Evolutionary conservation across 257 asterid genomes (phyloP).

Genomic region (Buddleja alternifolia): DNA sequence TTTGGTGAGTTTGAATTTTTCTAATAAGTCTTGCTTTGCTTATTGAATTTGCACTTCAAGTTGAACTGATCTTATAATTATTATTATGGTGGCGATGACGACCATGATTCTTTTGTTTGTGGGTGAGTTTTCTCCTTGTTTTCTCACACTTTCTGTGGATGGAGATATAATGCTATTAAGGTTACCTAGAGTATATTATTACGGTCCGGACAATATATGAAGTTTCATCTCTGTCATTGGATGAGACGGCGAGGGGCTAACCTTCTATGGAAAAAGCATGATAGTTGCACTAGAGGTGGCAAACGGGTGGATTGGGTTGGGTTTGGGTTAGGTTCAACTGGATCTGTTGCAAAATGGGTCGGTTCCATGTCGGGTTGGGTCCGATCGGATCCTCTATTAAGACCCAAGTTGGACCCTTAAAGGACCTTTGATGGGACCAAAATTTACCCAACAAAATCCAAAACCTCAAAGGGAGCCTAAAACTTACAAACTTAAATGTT

Average conservation of each 20-base stretch:
- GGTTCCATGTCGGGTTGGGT: no score
- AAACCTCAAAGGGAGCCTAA: no score
- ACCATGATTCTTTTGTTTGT: conserved; percentile 16
- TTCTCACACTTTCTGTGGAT: not conserved
- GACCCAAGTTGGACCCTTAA: no score
- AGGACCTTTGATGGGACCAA: no score
- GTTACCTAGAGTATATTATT: not conserved
- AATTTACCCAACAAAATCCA: no score
- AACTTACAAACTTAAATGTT: no score
- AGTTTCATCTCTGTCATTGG: conserved; percentile 11
- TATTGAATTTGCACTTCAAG: conserved; percentile 17
- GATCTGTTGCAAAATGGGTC: no score
- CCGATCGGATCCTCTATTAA: no score
- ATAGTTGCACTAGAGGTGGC: not conserved
- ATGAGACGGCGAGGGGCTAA: not conserved
- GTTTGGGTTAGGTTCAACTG: no score
- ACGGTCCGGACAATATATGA: not conserved
- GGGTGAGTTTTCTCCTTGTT: conserved; percentile 7
- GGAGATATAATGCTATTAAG: not conserved
- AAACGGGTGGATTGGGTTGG: no score
- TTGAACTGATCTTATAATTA: conserved; percentile 24
- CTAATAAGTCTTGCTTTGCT: conserved; percentile 14
- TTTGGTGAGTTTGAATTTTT: conserved; percentile 4
- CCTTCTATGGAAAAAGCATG: not conserved
- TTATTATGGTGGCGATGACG: conserved; percentile 15